Evolutionary conservation across 2,329 filamentous ascomycete genomes (phyloP).

Genomic region (Phaeosphaeria sp.): DNA sequence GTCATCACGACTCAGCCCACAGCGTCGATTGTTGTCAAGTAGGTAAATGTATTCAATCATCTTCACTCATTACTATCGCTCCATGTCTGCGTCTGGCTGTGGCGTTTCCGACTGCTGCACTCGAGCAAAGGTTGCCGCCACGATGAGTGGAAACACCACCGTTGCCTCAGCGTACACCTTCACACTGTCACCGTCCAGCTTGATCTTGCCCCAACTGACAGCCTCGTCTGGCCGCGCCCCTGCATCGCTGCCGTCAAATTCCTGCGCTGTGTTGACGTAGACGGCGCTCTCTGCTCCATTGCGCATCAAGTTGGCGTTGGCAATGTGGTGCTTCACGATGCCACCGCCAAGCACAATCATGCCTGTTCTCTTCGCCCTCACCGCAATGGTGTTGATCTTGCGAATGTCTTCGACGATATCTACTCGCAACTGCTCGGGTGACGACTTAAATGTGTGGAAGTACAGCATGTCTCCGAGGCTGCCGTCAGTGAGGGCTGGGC

Average conservation of each 20-base stretch:
- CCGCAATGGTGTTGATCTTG: constrained; percentile 88
- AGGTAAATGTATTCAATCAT: not conserved
- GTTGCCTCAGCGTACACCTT: constrained; percentile 79
- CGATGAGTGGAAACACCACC: constrained; percentile 70
- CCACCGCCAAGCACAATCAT: constrained; percentile 97
- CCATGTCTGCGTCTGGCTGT: not conserved
- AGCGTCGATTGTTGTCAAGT: not conserved
- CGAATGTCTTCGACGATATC: constrained; percentile 96
- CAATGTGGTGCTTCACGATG: constrained; percentile 97
- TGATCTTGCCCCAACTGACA: constrained; percentile 99
- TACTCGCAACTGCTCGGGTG: constrained; percentile 79
- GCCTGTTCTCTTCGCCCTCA: constrained; percentile 83
- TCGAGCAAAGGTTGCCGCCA: constrained; percentile 69
- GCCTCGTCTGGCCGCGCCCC: constrained; percentile 95
- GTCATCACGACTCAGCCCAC: not conserved
- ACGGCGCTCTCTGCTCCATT: constrained; percentile 97
- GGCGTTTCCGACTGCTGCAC: constrained; percentile 3
- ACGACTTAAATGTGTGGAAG: constrained; percentile 94
- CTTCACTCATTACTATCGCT: not conserved
- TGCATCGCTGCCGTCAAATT: constrained; percentile 97
- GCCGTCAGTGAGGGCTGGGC: constrained; percentile 92
- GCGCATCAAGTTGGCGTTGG: constrained; percentile 95
- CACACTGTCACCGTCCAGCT: constrained; percentile 82
- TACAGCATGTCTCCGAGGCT: constrained; percentile 98
- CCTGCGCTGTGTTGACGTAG: constrained; percentile 96